Base-by-base conservation (phyloP, 371 early-diverging fungal species). In the Haplosporangium sp. region DNA sequence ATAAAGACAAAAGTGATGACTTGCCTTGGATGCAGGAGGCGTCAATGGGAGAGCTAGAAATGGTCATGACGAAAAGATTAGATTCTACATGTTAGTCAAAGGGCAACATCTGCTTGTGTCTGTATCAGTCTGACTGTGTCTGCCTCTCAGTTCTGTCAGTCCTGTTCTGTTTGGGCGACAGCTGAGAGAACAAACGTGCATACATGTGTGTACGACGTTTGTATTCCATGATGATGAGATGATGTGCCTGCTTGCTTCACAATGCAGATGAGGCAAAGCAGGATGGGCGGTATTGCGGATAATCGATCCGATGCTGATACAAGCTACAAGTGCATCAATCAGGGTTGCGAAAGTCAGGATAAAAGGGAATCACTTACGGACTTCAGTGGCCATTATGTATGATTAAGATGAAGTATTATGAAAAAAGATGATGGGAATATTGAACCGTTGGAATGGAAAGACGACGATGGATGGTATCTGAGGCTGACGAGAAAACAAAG, bases 1-100 rank as follows among this genome's bases (percentile, higher is more conserved):
- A 36, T 29, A 45, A 29, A 18, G 13, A 10, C 29, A 56, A 46
- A 29, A 42, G 29, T 37, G 20, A n/a, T 57, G 51, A 54, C 72
- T 77, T 77, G 72, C 77, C 72, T 77, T 77, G 51, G 72, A 67
- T 46, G 67, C 29, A 45, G 77, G 77, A 64, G 77, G 72, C 54
- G 77, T 67, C 55, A 56, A 59, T 16, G 77, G 72, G 45, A 71
- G 72, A 48, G 72, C 68, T 71, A 58, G 3, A 23, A 13, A 40
- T 14, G 46, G 23, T 55, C 42, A 29, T 14, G 23, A 37, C 38
- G n/a, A 20, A 29, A 36, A 16, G 42, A 11, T 18, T 18, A 18
- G 14, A 7, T 5, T 23, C 29, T 29, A 29, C 29, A 29, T 2
- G 29, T 29, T 29, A 29, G 29, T 29, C 29, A 29, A 29, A 29